Evolutionary conservation across 1,284 basidiomycete genomes (phyloP).

Genomic region (Bjerkandera adusta): DNA sequence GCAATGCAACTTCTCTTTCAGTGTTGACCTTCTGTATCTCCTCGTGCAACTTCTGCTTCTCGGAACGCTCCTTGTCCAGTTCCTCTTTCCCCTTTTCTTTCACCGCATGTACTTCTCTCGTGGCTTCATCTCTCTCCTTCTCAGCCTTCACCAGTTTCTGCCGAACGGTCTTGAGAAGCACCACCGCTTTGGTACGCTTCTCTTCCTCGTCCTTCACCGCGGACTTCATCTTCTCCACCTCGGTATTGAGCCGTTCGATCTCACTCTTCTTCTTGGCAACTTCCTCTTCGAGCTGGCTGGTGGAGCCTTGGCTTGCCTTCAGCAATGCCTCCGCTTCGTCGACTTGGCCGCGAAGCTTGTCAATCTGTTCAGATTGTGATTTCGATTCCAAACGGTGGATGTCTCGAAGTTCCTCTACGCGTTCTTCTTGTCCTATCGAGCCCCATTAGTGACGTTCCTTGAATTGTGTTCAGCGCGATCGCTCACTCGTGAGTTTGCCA

Average conservation of each 20-base stretch:
- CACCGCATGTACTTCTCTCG: conserved; percentile 49
- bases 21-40: conserved; percentile 59
- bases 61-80: conserved; percentile 62
- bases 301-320: conserved; percentile 49
- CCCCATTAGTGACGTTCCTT: conserved; percentile 4
- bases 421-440: conserved; percentile 73
- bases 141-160: conserved; percentile 91
- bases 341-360: conserved; percentile 67
- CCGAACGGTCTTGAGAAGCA: conserved; percentile 86
- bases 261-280: conserved; percentile 49
- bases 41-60: conserved; percentile 51
- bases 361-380: conserved; percentile 74
- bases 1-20: conserved; percentile 72
- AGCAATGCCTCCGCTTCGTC: conserved; percentile 68
- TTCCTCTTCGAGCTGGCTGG: conserved; percentile 45
- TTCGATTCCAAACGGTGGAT: conserved; percentile 76
- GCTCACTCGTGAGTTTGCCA: conserved; percentile 69
- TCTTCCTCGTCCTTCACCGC: conserved; percentile 90
- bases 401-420: conserved; percentile 80
- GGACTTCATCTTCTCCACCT: conserved; percentile 60
- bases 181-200: conserved; percentile 91
- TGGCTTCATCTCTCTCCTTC: conserved; percentile 82
- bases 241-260: conserved; percentile 53
- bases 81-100: conserved; percentile 62
- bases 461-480: neutral